Conservation (phyloP, 768 basidiomycete genomes). For the Amanita fuliginea region DNA sequence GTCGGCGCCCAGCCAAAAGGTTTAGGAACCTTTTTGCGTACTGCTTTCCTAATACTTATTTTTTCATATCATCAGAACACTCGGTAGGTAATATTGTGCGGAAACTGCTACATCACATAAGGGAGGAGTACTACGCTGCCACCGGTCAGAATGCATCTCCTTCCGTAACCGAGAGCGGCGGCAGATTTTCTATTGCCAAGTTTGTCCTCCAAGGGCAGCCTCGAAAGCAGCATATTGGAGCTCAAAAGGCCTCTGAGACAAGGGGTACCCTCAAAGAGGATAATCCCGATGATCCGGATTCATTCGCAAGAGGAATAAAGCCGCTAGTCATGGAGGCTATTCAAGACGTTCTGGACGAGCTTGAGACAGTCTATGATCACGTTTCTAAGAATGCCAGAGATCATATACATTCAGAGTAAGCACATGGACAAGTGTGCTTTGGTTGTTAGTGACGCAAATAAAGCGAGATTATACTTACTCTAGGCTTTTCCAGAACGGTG, state of each 20-base stretch:
- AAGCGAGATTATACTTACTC: conserved; percentile 37
- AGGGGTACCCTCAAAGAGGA: conserved; percentile 54
- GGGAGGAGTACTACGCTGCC: conserved; percentile 90
- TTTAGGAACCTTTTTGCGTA: conserved; percentile 17
- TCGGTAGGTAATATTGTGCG: conserved; percentile 92
- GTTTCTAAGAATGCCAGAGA: conserved; percentile 91
- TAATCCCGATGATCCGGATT: conserved; percentile 67
- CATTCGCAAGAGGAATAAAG: conserved; percentile 69
- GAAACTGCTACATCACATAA: conserved; percentile 85
- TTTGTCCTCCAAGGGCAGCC: conserved; percentile 79
- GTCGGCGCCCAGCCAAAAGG: conserved; percentile 95
- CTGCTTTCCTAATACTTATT: conserved; percentile 3
- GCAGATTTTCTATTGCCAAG: conserved; percentile 64
- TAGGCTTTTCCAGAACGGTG: conserved; percentile 92
- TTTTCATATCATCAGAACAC: conserved; percentile 69
- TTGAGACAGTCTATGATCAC: conserved; percentile 93
- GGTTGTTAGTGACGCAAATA: not conserved
- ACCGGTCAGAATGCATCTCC: conserved; percentile 33
- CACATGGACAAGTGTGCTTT: conserved; percentile 5
- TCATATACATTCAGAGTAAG: conserved; percentile 97
- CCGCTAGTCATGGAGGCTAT: conserved; percentile 96
- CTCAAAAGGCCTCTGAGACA: conserved; percentile 33
- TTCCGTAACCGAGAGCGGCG: conserved; percentile 12
- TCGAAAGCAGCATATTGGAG: conserved; percentile 35
- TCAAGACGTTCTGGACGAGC: conserved; percentile 90